phyloP scores from a whole-genome alignment of 2,329 filamentous ascomycete species.

The Eurotiales sp. region DNA sequence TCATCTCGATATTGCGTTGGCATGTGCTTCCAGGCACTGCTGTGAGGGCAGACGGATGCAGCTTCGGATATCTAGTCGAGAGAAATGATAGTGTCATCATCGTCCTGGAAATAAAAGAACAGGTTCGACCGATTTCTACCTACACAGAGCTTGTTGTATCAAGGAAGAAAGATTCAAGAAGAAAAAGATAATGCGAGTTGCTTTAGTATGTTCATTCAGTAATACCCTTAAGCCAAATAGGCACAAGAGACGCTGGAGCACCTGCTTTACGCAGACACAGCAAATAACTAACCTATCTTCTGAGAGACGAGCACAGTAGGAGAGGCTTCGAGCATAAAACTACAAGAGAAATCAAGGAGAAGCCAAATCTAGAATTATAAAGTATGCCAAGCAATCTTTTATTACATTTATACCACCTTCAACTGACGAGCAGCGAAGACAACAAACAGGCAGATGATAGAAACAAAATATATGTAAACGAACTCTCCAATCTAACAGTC shows the following conservation, averaged over 20 bases:
- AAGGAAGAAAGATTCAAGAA: constrained; percentile 1
- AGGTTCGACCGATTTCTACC: constrained; percentile 2
- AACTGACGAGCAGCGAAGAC: background rate
- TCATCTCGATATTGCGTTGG: constrained; percentile 1
- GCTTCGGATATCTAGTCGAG: constrained; percentile 2
- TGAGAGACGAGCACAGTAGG: background rate
- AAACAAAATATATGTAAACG: constrained; percentile 10
- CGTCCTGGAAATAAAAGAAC: constrained; percentile 7
- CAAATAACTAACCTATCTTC: background rate
- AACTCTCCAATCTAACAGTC: background rate
- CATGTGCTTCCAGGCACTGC: constrained; percentile 10
- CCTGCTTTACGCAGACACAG: background rate
- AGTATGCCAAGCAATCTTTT: constrained; percentile 11
- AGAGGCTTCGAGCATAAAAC: no score
- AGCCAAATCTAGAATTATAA: background rate
- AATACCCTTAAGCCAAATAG: background rate
- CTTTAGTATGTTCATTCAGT: background rate
- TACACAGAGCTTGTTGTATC: background rate
- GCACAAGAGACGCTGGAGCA: background rate
- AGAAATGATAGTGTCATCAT: constrained; percentile 4
- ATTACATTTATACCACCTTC: constrained; percentile 13
- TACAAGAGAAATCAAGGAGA: background rate
- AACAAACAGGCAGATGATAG: constrained; percentile 8
- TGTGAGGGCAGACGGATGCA: constrained; percentile 6
- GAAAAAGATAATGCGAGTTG: constrained; percentile 1